Evolutionary conservation across 805 yeast species (phyloP), one percentile per base, ranked within the genome.

Genomic region (Pichia ethanolica): DNA sequence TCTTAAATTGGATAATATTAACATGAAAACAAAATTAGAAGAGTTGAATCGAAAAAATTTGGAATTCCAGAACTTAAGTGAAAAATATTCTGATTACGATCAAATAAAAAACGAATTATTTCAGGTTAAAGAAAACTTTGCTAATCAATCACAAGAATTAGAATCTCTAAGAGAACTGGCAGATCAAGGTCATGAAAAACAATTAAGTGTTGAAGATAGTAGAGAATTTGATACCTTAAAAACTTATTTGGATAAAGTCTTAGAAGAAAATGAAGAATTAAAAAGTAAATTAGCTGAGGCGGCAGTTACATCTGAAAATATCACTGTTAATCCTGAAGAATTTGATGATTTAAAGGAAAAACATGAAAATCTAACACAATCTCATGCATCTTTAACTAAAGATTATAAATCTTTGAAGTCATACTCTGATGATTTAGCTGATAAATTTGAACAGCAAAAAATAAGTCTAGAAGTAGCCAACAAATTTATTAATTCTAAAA

Each of bases 201-300:
- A 53, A 28, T 20, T 50, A 9, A 40, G 40, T 26, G 54, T 44
- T 37, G 52, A 50, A 39, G 54, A 45, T 26, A 43, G 39, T n/a
- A 43, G 51, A 3, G 55, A 51, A 42, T 35, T 55, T 9, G 44
- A 47, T 35, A 54, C 48, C 20, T 36, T 57, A 25, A 54, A 52
- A 28, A 41, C 46, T 2, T 52, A 54, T 39, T 42, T 54, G 9
- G 55, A 56, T 20, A 53, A 49, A 36, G 53, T 56, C 27, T 30
- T 53, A 5, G 53, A 53, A 42, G 54, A 52, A 35, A 50, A 50
- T 25, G 49, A 46, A n/a, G 25, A 39, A 6, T 39, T 53, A n/a
- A 56, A 50, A 33, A 20, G 33, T 20, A 44, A 51, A 28, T 28
- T 44, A 13, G 44, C 42, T 20, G 32, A 30, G 9, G 14, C 28